These are phyloP conservation scores for Cercospora beticola DNA, from an alignment of 2,329 filamentous ascomycete genomes.

Conservation along the genomic window DNA sequence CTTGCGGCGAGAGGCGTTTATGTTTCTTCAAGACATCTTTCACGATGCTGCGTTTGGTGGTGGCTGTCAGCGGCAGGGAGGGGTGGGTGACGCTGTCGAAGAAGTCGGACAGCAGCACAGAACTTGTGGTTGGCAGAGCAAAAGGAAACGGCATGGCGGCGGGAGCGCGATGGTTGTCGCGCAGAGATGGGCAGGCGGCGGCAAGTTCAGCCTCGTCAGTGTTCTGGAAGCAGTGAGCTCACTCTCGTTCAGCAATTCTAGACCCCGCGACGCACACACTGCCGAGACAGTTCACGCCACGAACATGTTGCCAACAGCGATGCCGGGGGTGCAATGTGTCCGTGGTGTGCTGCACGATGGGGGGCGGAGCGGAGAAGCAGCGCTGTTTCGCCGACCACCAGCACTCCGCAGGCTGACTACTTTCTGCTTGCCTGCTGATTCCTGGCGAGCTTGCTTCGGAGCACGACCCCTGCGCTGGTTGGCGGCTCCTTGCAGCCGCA, in stretches of 20 bases:
- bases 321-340: neutral
- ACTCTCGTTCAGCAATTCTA: neutral
- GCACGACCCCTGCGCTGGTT: neutral
- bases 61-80: constrained; percentile 77
- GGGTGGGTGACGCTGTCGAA: constrained; percentile 82
- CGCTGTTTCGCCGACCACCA: neutral
- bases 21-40: constrained; percentile 82
- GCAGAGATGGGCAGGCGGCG: neutral
- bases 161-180: neutral
- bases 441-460: neutral
- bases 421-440: neutral
- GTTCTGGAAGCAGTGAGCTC: neutral
- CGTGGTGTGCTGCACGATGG: neutral
- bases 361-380: neutral
- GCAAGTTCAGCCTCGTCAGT: neutral
- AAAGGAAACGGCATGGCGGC: constrained; percentile 82
- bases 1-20: constrained; percentile 74
- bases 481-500: neutral
- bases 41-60: constrained; percentile 79
- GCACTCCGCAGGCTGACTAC: neutral
- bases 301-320: neutral
- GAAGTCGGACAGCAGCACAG: constrained; percentile 75
- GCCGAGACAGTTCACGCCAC: neutral
- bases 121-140: constrained; percentile 82
- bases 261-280: neutral